Evolutionary conservation across 2,329 filamentous ascomycete species (phyloP), one percentile per base, ranked within the genome.

Genomic region (Acrocalymma vagum): DNA sequence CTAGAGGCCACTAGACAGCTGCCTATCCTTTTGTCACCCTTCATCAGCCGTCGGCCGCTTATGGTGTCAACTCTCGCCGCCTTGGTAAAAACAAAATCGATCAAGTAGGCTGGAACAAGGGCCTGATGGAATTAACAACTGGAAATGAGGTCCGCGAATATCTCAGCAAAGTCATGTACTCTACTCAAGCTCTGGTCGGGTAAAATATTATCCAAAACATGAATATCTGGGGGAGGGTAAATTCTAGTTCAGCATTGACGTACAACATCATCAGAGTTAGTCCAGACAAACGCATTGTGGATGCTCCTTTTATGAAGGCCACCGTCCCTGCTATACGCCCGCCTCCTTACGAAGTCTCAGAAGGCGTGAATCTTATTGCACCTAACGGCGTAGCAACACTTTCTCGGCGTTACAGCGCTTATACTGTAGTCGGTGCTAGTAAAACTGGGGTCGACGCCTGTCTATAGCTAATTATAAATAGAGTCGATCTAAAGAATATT

Each of bases 281-380:
- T 9, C 16, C 9, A 10, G 9, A 22, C 5, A 33, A 16, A 11
- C 30, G 30, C 7, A 33, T 33, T 20, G 30, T 33, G 8, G 30
- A 33, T 20, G 30, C 30, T 11, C 21, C 30, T 9, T 33, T 6
- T 20, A 33, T 33, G 30, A 33, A 33, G 20, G 30, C 24, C 30
- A 22, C 5, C 9, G 30, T 33, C 13, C 30, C 30, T 8, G 5
- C 30, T 21, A 33, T 33, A 20, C 5, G 17, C 16, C 30, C 30
- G 13, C 30, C 30, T 5, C 5, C 9, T 9, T 33, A 33, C 14
- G 20, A 23, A 21, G 30, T 33, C 30, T 13, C 9, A 8, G 17
- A 24, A 8, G 17, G 13, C n/a, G 30, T 33, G 20, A 10, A 22
- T 4, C 8, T 33, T 14, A 23, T 22, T 10, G 14, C 30, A 6